Evolutionary conservation across 495 filamentous ascomycete genomes (phyloP), one percentile per base, ranked within the genome.

Genomic region (Tetracladium setigerum): DNA sequence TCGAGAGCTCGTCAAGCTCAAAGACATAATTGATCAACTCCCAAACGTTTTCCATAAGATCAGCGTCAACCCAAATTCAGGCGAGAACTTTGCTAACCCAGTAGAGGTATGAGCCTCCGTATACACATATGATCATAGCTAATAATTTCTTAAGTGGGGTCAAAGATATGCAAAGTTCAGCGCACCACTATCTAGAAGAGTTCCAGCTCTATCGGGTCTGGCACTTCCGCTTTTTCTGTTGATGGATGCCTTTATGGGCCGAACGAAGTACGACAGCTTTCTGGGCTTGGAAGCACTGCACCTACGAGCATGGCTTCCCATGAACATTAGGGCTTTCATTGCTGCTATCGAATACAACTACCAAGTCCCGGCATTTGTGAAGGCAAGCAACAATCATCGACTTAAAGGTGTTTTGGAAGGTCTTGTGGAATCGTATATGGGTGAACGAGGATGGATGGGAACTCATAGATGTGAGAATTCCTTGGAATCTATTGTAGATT

Each of bases 361-460:
- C 31, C 47, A 51, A 15, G 38, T 63, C 5, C 60, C 60, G 5
- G 53, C 59, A 24, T 63, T 56, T 49, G 54, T 63, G 2, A 53
- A 54, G 22, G 33, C 52, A 13, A 57, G 40, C 13, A 52, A 52
- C 1, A 53, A 62, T 47, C 46, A 49, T 11, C 34, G 47, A 10
- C 47, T 58, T 5, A 35, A 47, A 12, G 55, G 55, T 14, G 51
- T 62, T 9, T 24, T 62, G 30, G 59, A 62, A 22, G 59, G 59
- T 8, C 38, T 62, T 8, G 56, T 62, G 13, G 59, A 62, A 52
- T 52, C 58, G 14, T 62, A 60, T 27, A 33, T 50, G n/a, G 59
- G 60, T 14, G 60, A 63, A 44, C 38, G 60, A 19, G 60, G 60
- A 9, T 63, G 62, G 35, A 62, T 63, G 60, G 60, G 60, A 17